Conservation (phyloP, 768 basidiomycete genomes). For the Nevesoporus exiguus region DNA sequence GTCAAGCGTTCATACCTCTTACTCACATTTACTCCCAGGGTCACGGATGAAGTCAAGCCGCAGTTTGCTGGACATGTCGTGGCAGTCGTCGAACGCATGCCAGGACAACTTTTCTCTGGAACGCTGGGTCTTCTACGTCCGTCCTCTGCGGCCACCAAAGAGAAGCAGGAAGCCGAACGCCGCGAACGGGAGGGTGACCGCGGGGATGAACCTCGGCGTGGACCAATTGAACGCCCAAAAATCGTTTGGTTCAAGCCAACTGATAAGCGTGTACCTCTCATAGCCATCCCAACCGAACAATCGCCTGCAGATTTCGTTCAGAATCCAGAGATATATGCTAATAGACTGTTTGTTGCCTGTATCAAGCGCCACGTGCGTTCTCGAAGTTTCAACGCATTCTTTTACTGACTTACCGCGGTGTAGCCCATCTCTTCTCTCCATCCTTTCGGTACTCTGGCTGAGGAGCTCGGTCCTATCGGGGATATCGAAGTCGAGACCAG, state of each 20-base stretch:
- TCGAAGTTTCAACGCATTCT: slow-evolving; percentile 5
- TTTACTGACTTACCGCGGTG: slow-evolving; percentile 19
- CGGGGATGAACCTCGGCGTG: slow-evolving; percentile 76
- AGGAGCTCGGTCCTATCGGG: slow-evolving; percentile 97
- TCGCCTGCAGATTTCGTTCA: slow-evolving; percentile 95
- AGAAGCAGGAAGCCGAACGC: slow-evolving; percentile 97
- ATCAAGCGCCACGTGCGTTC: slow-evolving; percentile 92
- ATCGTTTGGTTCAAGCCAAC: slow-evolving; percentile 99
- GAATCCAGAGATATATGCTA: slow-evolving; percentile 84
- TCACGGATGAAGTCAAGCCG: slow-evolving; percentile 96
- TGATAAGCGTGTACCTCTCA: slow-evolving; percentile 96
- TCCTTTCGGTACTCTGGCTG: slow-evolving; percentile 97
- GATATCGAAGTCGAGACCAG: slow-evolving; percentile 98
- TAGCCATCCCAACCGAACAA: slow-evolving; percentile 98
- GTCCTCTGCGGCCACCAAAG: slow-evolving; percentile 95
- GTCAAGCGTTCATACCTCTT: background rate
- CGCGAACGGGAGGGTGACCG: slow-evolving; percentile 95
- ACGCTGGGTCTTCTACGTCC: slow-evolving; percentile 93
- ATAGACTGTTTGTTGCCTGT: slow-evolving; percentile 94
- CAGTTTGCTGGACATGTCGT: slow-evolving; percentile 99
- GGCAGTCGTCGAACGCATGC: slow-evolving; percentile 99
- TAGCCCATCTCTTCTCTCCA: slow-evolving; percentile 94
- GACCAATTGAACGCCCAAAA: slow-evolving; percentile 86
- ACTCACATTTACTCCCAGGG: slow-evolving; percentile 44
- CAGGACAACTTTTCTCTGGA: slow-evolving; percentile 96